phyloP scores from a whole-genome alignment of 306 rosid genomes.

The Inga leiocalycina region DNA sequence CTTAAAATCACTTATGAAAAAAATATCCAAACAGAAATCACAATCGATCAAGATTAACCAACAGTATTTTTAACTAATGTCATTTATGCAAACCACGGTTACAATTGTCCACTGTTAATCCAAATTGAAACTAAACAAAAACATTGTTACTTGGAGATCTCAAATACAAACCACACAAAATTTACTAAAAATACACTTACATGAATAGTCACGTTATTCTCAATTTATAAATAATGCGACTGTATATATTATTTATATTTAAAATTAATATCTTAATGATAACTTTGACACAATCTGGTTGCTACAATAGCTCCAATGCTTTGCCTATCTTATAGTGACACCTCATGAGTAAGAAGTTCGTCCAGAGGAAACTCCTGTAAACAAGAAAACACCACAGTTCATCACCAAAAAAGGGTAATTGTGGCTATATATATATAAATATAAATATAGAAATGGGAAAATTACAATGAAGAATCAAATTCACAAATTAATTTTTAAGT shows the following conservation, averaged over 20 bases:
- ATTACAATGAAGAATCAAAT: neutral
- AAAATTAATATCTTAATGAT: constrained; percentile 23
- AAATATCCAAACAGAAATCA: too few species aligned
- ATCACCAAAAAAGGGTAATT: neutral
- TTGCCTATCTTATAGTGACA: constrained; percentile 26
- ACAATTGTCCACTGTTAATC: too few species aligned
- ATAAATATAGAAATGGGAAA: neutral
- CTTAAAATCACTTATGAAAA: too few species aligned
- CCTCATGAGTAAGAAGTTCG: constrained; percentile 42
- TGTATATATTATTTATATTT: too few species aligned
- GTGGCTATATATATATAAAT: too few species aligned
- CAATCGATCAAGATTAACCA: too few species aligned
- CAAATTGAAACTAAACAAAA: too few species aligned
- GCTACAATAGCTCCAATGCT: constrained; percentile 35
- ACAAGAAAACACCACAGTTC: neutral
- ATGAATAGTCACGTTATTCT: neutral
- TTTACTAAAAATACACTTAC: neutral
- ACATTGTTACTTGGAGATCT: neutral
- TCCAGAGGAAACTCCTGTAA: constrained; percentile 40
- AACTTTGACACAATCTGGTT: constrained; percentile 43
- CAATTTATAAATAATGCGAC: too few species aligned
- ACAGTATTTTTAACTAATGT: too few species aligned
- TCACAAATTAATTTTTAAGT: too few species aligned
- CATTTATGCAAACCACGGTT: too few species aligned
- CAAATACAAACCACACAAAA: neutral